Percentiles rank a stretch among this genome's conserved stretches.
Conservation (phyloP, 768 basidiomycete genomes). For the Tubosaeta sp. region DNA sequence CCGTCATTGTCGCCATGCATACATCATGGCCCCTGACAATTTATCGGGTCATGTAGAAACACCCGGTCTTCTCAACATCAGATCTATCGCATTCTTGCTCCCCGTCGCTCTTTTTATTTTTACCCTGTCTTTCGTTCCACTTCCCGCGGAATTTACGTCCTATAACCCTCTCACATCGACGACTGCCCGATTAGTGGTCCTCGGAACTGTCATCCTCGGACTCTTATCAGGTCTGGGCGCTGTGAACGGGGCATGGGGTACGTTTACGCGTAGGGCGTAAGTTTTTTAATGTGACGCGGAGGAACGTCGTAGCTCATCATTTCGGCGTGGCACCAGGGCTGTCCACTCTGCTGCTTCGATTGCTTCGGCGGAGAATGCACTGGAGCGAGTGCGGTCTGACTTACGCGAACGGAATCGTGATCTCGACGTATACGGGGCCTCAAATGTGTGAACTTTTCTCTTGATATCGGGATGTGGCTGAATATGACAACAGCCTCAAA, state of each 20-base stretch:
- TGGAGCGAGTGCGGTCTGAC: conserved; percentile 59
- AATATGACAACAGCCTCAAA: conserved; percentile 19
- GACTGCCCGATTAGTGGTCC: conserved; percentile 62
- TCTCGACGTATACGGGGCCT: conserved; percentile 19
- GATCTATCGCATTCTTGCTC: conserved; percentile 30
- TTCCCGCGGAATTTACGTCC: conserved; percentile 48
- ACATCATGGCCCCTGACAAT: background rate
- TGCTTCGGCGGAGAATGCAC: conserved; percentile 50
- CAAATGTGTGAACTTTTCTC: conserved; percentile 21
- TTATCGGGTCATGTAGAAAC: conserved; percentile 14
- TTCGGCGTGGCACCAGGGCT: conserved; percentile 15
- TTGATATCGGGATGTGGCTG: conserved; percentile 3
- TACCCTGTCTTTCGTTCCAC: conserved; percentile 61
- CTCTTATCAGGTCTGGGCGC: conserved; percentile 78
- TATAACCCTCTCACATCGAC: conserved; percentile 44
- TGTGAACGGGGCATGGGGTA: conserved; percentile 58
- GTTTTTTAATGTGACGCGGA: conserved; percentile 15
- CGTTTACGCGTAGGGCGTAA: conserved; percentile 23
- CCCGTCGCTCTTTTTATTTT: conserved; percentile 56
- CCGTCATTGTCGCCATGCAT: conserved; percentile 2
- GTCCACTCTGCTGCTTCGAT: conserved; percentile 33
- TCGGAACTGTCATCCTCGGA: conserved; percentile 79
- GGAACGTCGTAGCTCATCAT: conserved; percentile 5
- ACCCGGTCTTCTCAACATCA: conserved; percentile 22
- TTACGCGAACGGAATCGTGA: conserved; percentile 35